These are phyloP conservation scores for Carpinus viminea DNA, from an alignment of 306 rosid species.

Conservation along the genomic window DNA sequence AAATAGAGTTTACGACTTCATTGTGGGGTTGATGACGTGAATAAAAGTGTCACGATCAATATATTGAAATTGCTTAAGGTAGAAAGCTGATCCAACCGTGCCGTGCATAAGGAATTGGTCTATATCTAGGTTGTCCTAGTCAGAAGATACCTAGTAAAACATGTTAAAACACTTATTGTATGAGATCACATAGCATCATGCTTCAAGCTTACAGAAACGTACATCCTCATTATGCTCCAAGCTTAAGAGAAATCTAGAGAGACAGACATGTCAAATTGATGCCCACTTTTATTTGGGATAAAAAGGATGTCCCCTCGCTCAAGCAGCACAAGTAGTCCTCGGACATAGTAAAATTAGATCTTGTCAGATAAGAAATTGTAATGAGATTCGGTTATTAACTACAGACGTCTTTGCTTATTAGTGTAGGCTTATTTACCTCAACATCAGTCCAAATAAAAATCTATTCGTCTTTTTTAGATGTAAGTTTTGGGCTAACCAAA, in stretches of 20 bases:
- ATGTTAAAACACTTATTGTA: not conserved
- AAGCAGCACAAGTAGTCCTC: not conserved
- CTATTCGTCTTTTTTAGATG: too few species aligned
- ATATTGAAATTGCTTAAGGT: not conserved
- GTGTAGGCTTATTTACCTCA: too few species aligned
- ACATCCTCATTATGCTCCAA: not conserved
- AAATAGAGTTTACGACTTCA: not conserved
- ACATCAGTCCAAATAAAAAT: too few species aligned
- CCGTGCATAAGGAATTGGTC: not conserved
- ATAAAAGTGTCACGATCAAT: not conserved
- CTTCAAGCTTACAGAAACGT: not conserved
- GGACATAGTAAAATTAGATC: too few species aligned
- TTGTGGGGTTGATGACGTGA: not conserved
- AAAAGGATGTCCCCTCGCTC: not conserved
- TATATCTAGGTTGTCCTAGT: not conserved
- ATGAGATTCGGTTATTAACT: too few species aligned
- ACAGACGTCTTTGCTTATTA: too few species aligned
- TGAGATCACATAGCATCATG: not conserved
- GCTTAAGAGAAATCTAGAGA: not conserved
- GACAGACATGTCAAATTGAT: not conserved
- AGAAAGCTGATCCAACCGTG: not conserved
- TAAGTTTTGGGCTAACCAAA: too few species aligned
- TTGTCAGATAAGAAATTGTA: too few species aligned
- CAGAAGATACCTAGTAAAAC: not conserved
- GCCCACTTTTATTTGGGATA: not conserved